These are phyloP conservation scores for Telfairia occidentalis DNA, from an alignment of 331 rosid species.

Conservation along the genomic window DNA sequence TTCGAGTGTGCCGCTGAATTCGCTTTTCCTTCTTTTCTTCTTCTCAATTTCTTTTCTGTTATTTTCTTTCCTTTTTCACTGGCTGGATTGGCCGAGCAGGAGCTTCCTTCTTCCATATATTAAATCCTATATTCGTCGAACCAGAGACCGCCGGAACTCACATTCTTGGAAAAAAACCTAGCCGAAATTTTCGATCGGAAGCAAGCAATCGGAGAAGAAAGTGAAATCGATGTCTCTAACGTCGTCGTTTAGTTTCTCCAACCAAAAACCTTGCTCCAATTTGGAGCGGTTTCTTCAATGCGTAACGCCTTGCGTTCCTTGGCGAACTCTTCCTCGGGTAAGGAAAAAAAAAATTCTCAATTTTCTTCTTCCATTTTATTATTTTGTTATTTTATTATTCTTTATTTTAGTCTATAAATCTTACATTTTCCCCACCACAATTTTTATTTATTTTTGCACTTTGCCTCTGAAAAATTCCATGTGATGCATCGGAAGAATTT, in stretches of 20 bases:
- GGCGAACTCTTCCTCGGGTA: slow-evolving; percentile 48
- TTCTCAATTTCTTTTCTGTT: not conserved
- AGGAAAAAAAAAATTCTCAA: not conserved
- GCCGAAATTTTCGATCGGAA: slow-evolving; percentile 10
- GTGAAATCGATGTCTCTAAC: slow-evolving; percentile 3
- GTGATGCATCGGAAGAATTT: not conserved
- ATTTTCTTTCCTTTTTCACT: not conserved
- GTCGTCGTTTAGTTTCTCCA: not conserved
- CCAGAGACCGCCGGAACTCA: not conserved
- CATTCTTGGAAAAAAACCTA: slow-evolving; percentile 18
- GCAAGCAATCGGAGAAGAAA: not conserved
- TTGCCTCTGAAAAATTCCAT: not conserved
- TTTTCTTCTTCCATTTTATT: not conserved
- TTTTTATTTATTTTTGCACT: not conserved
- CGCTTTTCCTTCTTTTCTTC: not conserved
- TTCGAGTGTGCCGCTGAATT: not conserved
- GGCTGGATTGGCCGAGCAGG: not conserved
- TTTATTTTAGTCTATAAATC: not conserved
- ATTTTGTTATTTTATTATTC: not conserved
- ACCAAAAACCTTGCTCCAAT: slow-evolving; percentile 23
- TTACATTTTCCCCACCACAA: not conserved
- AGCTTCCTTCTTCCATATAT: not conserved
- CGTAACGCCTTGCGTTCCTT: slow-evolving; percentile 53
- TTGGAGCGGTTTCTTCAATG: slow-evolving; percentile 53
- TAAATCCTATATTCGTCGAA: not conserved